Conservation (phyloP, 495 filamentous ascomycete species). For the Hyaloscypha bicolor region DNA sequence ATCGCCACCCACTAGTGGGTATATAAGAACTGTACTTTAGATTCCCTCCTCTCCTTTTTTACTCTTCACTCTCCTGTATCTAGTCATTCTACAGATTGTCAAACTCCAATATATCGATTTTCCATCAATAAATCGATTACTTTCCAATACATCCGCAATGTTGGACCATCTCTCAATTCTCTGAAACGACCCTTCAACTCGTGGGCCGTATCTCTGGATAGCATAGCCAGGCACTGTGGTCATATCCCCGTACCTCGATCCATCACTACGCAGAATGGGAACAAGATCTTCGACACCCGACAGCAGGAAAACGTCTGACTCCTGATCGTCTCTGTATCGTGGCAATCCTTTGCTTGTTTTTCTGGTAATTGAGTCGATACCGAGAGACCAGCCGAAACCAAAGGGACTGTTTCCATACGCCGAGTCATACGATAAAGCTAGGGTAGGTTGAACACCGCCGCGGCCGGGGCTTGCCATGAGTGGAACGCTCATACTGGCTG, state of each 20-base stretch:
- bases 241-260: neutral
- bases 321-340: conserved; percentile 30
- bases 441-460: neutral
- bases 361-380: conserved; percentile 29
- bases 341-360: conserved; percentile 37
- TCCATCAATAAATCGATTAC: too few species aligned
- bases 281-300: conserved; percentile 35
- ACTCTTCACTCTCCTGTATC: too few species aligned
- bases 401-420: conserved; percentile 39
- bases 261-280: conserved; percentile 7
- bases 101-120: too few species aligned
- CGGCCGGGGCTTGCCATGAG: conserved; percentile 7
- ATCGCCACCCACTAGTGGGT: too few species aligned
- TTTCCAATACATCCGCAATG: too few species aligned
- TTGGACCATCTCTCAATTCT: conserved; percentile 35
- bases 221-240: too few species aligned
- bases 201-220: conserved; percentile 11
- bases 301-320: conserved; percentile 33
- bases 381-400: conserved; percentile 39
- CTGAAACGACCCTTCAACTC: conserved; percentile 18
- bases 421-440: conserved; percentile 36
- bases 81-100: too few species aligned
- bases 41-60: too few species aligned
- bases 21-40: too few species aligned
- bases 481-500: conserved; percentile 3